A percentile compares a stretch with the other conserved stretches of the same genome.
These are phyloP conservation scores for Tuber calosporum DNA, from an alignment of 495 filamentous ascomycete genomes.

Conservation along the genomic window DNA sequence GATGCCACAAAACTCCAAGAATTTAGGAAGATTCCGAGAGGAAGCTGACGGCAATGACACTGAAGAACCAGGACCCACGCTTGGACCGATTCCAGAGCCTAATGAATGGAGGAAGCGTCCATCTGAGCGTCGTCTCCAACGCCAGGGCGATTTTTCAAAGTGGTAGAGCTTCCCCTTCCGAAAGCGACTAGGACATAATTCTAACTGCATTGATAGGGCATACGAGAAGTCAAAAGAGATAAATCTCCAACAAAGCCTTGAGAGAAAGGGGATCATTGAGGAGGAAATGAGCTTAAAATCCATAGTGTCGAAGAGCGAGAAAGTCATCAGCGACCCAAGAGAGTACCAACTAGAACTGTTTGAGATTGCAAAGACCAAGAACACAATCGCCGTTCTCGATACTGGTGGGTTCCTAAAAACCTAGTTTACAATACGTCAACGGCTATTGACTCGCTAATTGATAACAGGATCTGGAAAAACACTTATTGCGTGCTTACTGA, in stretches of 20 bases:
- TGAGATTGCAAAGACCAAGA: slow-evolving; percentile 75
- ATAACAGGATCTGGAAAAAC: slow-evolving; percentile 85
- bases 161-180: slow-evolving; percentile 40
- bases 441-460: slow-evolving; percentile 8
- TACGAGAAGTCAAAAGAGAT: slow-evolving; percentile 36
- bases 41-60: not conserved
- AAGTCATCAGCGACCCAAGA: slow-evolving; percentile 64
- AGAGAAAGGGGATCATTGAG: slow-evolving; percentile 37
- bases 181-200: not conserved
- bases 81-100: not conserved
- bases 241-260: slow-evolving; percentile 13
- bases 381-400: slow-evolving; percentile 92
- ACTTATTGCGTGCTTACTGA: slow-evolving; percentile 79
- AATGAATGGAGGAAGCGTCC: slow-evolving; percentile 39
- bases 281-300: slow-evolving; percentile 45
- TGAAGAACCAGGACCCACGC: not conserved
- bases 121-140: slow-evolving; percentile 48
- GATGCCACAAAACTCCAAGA: not conserved
- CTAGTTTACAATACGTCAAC: not conserved
- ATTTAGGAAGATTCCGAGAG: not conserved
- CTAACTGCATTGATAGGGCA: slow-evolving; percentile 17
- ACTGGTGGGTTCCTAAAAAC: slow-evolving; percentile 54
- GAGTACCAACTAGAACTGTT: slow-evolving; percentile 93
- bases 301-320: slow-evolving; percentile 44
- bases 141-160: slow-evolving; percentile 52